Evolutionary conservation across 2,329 filamentous ascomycete species (phyloP).

Genomic region (Talaromyces sp.): DNA sequence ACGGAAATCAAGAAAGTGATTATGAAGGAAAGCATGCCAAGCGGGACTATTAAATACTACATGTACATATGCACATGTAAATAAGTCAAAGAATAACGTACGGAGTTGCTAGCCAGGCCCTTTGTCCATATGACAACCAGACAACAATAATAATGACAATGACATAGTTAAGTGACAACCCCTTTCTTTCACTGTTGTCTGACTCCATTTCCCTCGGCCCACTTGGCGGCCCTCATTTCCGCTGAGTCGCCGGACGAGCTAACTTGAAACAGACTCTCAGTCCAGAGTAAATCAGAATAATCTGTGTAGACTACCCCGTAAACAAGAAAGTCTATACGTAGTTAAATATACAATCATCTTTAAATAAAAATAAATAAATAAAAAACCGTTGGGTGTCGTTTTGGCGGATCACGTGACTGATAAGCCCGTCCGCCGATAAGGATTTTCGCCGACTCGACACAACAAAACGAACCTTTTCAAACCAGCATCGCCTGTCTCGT

Average conservation of each 20-base stretch:
- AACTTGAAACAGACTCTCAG: background rate
- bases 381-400: background rate
- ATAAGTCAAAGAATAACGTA: no score
- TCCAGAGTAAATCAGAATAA: background rate
- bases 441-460: conserved; percentile 1
- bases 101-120: no score
- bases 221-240: background rate
- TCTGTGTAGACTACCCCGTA: no score
- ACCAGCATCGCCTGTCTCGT: background rate
- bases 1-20: no score
- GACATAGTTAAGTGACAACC: no score
- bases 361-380: background rate
- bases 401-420: conserved; percentile 7
- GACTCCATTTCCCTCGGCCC: no score
- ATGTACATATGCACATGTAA: background rate
- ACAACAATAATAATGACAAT: background rate
- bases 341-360: no score
- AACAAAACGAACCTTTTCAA: background rate
- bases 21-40: background rate
- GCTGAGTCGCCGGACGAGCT: background rate
- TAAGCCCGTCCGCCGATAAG: conserved; percentile 7
- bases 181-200: background rate
- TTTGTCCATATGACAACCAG: background rate
- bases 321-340: no score
- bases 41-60: background rate